Base-by-base conservation (phyloP, 2,329 filamentous ascomycete species). In the Aspergillus texensis region DNA sequence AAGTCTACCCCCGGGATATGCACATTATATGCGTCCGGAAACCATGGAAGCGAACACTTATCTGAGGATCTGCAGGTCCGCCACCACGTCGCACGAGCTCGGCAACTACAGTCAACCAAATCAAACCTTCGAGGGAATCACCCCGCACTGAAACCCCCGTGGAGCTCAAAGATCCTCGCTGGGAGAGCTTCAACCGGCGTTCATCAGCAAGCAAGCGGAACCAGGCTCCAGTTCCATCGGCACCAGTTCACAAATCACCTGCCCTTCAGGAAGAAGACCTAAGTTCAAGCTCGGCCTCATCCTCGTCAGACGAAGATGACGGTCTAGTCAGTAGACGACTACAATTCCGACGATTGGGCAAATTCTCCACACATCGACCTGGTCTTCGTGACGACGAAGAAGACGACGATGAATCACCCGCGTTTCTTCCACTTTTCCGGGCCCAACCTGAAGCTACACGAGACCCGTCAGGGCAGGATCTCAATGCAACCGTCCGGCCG, bases 361-460 rank as follows among this genome's bases (percentile, higher is more conserved):
- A 76, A 63, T 78, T 77, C 53, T 81, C 79, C 4, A 75, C 68
- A 3, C 77, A 78, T 60, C 73, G 72, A 28, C 68, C 71, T 1
- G 67, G 75, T 45, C 60, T 76, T 14, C 64, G 72, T 26, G 75
- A 79, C 30, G 75, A 79, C 4, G 79, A 79, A 24, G 75, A 81
- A 19, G 79, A 81, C 28, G 80, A 80, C 14, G 80, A 82, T 41
- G 80, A 82, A 24, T 74, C 80, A 0, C 81, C 80, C 0, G 79
- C 81, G 2, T 83, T 84, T 61, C 72, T 83, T 1, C 81, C 81
- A 1, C 70, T 82, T 24, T 68, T 72, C 61, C 2, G 67, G 63
- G 19, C 62, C 48, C 48, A 32, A 6, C 48, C 48, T 19, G 48
- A 65, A 12, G 24, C 63, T 12, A 61, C 68, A 3, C 67, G 65